These are phyloP conservation scores for Candida silvicultrix DNA, from an alignment of 805 yeast species.

Conservation along the genomic window DNA sequence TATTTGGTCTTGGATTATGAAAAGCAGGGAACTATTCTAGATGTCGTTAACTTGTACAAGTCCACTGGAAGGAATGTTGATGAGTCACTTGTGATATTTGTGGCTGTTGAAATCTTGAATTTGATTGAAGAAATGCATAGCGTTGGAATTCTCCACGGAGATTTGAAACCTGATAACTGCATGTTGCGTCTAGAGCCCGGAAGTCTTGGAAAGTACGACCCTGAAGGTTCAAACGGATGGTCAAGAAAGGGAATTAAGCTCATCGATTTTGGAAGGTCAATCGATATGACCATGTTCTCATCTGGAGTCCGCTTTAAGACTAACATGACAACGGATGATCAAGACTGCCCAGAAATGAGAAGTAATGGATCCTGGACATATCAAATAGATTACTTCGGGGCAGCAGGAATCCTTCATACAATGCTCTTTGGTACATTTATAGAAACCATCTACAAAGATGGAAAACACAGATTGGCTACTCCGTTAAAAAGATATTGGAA, in stretches of 20 bases:
- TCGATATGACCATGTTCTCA: slow-evolving; percentile 59
- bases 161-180: slow-evolving; percentile 79
- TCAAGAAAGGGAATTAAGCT: slow-evolving; percentile 46
- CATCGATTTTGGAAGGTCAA: slow-evolving; percentile 78
- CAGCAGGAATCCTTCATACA: slow-evolving; percentile 69
- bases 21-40: slow-evolving; percentile 69
- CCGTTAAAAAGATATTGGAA: slow-evolving; percentile 74
- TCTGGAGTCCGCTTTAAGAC: slow-evolving; percentile 46
- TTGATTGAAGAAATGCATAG: slow-evolving; percentile 57
- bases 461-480: slow-evolving; percentile 31
- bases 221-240: slow-evolving; percentile 41
- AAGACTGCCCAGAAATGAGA: slow-evolving; percentile 70
- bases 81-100: slow-evolving; percentile 56
- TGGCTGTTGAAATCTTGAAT: slow-evolving; percentile 58
- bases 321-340: slow-evolving; percentile 55
- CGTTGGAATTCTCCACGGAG: slow-evolving; percentile 73
- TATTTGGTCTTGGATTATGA: slow-evolving; percentile 17
- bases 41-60: slow-evolving; percentile 49
- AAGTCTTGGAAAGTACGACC: slow-evolving; percentile 24
- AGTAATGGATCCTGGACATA: slow-evolving; percentile 59
- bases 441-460: slow-evolving; percentile 30
- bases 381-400: slow-evolving; percentile 79
- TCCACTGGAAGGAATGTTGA: slow-evolving; percentile 35
- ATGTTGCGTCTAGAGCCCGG: slow-evolving; percentile 51
- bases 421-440: slow-evolving; percentile 68